Evolutionary conservation across 2,329 filamentous ascomycete genomes (phyloP).

Genomic region (Fusarium sp.): DNA sequence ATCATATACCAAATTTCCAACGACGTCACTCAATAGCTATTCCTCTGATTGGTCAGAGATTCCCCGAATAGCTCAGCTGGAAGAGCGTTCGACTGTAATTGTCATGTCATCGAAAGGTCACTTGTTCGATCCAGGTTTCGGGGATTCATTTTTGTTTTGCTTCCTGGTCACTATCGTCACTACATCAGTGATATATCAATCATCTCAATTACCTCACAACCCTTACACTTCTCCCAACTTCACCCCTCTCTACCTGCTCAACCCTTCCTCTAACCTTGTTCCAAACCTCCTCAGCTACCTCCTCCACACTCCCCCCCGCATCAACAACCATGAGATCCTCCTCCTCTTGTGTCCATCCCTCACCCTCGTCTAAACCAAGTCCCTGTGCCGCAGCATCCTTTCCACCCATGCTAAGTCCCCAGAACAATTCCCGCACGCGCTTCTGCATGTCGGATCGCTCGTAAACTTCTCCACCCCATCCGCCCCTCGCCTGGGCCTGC

Average conservation of each 20-base stretch:
- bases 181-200: too few relatives aligned
- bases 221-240: conserved; percentile 62
- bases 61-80: conserved; percentile 8
- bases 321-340: conserved; percentile 68
- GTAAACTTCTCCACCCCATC: conserved; percentile 90
- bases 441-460: conserved; percentile 87
- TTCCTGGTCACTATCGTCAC: background rate
- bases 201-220: conserved; percentile 34
- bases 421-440: conserved; percentile 81
- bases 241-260: conserved; percentile 64
- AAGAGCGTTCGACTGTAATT: conserved; percentile 11
- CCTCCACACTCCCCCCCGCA: conserved; percentile 67
- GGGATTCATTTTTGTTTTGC: background rate
- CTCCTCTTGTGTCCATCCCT: conserved; percentile 62
- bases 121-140: conserved; percentile 12
- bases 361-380: conserved; percentile 43
- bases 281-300: conserved; percentile 70
- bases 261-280: conserved; percentile 61
- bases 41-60: background rate
- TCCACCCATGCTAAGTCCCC: conserved; percentile 64
- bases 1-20: background rate
- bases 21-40: background rate
- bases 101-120: conserved; percentile 8
- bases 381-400: conserved; percentile 52
- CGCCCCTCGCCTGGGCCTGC: conserved; percentile 80